Conservation (phyloP, 352 stramenopile genomes). For the Phytophthora macrochlamydospora region DNA sequence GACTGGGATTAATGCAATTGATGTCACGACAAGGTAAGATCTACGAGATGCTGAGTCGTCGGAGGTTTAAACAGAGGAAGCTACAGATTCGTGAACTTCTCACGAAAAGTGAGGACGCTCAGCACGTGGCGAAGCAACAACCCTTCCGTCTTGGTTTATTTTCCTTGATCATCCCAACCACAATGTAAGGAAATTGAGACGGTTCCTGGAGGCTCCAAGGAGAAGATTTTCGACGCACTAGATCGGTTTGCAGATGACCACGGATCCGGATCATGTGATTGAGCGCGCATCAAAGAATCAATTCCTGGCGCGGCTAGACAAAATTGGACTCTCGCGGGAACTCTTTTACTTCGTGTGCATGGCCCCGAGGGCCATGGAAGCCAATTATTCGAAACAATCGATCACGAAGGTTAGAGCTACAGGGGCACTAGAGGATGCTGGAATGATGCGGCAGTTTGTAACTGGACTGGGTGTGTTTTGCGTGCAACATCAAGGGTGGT, state of each 20-base stretch:
- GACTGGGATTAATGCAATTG: too few species aligned
- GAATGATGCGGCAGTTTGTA: too few species aligned
- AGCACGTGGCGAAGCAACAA: background rate
- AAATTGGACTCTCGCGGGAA: background rate
- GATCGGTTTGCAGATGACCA: slow-evolving; percentile 12
- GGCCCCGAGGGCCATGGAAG: slow-evolving; percentile 6
- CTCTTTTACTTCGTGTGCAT: slow-evolving; percentile 18
- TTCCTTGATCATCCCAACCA: background rate
- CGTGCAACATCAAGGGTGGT: too few species aligned
- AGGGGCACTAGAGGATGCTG: too few species aligned
- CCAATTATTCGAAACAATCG: slow-evolving; percentile 1
- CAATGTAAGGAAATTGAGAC: too few species aligned
- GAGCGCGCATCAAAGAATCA: slow-evolving; percentile 5
- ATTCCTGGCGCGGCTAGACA: slow-evolving; percentile 9
- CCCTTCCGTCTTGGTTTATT: background rate
- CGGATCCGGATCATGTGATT: slow-evolving; percentile 5
- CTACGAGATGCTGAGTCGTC: slow-evolving; percentile 18
- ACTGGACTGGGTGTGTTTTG: too few species aligned
- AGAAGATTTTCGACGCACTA: slow-evolving; percentile 10
- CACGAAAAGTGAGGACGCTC: slow-evolving; percentile 5
- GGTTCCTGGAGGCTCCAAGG: slow-evolving; percentile 2
- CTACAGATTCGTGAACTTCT: background rate
- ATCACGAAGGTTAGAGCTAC: background rate
- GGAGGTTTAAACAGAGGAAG: slow-evolving; percentile 16
- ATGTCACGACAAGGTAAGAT: slow-evolving; percentile 5